Conservation (phyloP, 2,329 filamentous ascomycete species). For the Ilyonectria robusta region DNA sequence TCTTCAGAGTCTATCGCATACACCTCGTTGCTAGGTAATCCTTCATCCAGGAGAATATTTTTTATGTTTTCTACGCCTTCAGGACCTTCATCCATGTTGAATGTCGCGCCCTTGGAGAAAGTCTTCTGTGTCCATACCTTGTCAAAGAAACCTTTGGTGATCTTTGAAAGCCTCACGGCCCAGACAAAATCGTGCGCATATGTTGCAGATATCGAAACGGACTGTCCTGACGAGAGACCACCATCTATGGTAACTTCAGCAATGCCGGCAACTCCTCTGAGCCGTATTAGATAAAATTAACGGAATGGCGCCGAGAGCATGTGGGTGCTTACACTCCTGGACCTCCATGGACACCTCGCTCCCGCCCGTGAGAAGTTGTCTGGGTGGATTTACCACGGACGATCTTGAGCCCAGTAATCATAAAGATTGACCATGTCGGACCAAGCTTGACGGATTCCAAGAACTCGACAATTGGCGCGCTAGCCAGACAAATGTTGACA, state of each 20-base stretch:
- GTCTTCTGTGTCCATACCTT: not conserved
- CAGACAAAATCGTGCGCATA: constrained; percentile 4
- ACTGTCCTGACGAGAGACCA: not conserved
- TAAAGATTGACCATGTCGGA: constrained; percentile 3
- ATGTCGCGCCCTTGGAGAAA: constrained; percentile 4
- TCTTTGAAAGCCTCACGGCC: constrained; percentile 1
- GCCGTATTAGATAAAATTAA: not conserved
- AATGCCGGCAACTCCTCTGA: not conserved
- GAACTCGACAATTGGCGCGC: not conserved
- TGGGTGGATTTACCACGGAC: not conserved
- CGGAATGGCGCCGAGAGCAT: not conserved
- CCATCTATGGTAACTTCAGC: not conserved
- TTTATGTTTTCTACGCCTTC: not conserved
- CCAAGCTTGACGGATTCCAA: not conserved
- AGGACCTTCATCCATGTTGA: not conserved
- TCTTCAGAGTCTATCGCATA: not conserved
- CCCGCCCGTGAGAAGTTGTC: not conserved
- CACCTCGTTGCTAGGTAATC: not conserved
- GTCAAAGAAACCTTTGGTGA: constrained; percentile 1
- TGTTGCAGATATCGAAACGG: not conserved
- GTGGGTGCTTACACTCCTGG: not conserved
- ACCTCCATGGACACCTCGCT: not conserved
- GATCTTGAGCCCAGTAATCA: constrained; percentile 7
- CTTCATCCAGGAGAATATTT: not conserved
- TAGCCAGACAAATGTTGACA: constrained; percentile 1